Evolutionary conservation across 306 rosid genomes (phyloP), one percentile per base, ranked within the genome.

Genomic region (Cyclanthera cordifolia): DNA sequence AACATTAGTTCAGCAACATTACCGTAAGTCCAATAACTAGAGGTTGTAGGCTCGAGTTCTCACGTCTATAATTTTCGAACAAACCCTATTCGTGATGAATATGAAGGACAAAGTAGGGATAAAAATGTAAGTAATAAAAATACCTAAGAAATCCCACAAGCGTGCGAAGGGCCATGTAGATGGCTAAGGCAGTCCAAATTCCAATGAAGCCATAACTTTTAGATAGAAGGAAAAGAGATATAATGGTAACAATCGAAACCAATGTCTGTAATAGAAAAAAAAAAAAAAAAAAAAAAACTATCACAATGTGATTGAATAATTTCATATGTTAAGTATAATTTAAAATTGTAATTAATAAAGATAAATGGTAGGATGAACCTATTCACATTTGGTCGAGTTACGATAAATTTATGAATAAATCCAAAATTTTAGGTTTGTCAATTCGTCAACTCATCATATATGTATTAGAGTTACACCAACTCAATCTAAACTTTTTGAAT

Each of bases 141-240:
- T 72, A 90, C 95, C 97, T 90, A 76, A 80, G 79, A 71, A 83
- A 81, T 72, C 95, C 97, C 46, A 83, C 95, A 52, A 83, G 74
- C 21, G 93, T 71, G 47, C 95, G 83, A 19, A 90, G 87, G 73
- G 84, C 79, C 97, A 90, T 88, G 53, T 80, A 90, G 75, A 88
- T 66, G 24, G 90, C 79, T 79, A 90, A 69, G 53, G 95, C 95
- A 68, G 82, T 56, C 97, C 97, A 90, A 69, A 88, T 86, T 41
- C 97, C 97, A 65, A 90, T 64, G 80, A 88, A 88, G n/a, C 95
- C 97, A 50, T 80, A 79, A 51, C 78, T 70, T 8, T 85, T 73
- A 16, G 91, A 88, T 64, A 90, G 81, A 41, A 80, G 56, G 71
- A 84, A 82, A 30, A 90, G 78, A 71, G 81, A 84, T 51, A 79